Conservation (phyloP, 805 yeast species). For the Kuraishia cidri region DNA sequence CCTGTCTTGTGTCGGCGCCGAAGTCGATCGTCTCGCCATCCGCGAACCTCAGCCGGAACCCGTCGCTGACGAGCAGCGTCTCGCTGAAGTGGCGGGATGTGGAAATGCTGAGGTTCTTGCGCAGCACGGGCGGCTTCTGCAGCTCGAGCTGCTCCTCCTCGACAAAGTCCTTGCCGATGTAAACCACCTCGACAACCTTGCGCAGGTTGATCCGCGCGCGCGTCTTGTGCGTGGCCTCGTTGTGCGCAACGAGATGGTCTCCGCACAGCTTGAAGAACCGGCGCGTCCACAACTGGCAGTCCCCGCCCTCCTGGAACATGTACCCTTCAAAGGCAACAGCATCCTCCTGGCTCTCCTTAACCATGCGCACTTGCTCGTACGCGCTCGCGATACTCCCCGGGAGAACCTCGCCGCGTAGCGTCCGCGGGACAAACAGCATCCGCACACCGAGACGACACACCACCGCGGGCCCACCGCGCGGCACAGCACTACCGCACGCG, state of each 20-base stretch:
- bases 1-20: conserved; percentile 66
- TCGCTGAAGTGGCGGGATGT: conserved; percentile 58
- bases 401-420: conserved; percentile 47
- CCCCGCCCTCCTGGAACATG: conserved; percentile 89
- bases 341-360: conserved; percentile 21
- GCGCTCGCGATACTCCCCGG: conserved; percentile 63
- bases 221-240: conserved; percentile 58
- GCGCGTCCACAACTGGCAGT: conserved; percentile 63
- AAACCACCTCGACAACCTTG: conserved; percentile 48
- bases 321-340: conserved; percentile 47
- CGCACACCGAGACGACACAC: conserved; percentile 62
- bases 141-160: conserved; percentile 8
- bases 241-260: conserved; percentile 64
- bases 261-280: conserved; percentile 72
- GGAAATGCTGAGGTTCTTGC: not conserved
- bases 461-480: conserved; percentile 35
- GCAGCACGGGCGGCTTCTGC: not conserved
- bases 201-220: conserved; percentile 69
- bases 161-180: conserved; percentile 26
- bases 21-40: conserved; percentile 80
- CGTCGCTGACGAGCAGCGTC: conserved; percentile 56
- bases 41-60: conserved; percentile 66
- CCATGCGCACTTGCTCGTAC: conserved; percentile 28
- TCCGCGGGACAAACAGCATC: conserved; percentile 62
- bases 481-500: conserved; percentile 62